Base-by-base conservation (phyloP, 768 basidiomycete genomes). In the Auriculariales sp. region DNA sequence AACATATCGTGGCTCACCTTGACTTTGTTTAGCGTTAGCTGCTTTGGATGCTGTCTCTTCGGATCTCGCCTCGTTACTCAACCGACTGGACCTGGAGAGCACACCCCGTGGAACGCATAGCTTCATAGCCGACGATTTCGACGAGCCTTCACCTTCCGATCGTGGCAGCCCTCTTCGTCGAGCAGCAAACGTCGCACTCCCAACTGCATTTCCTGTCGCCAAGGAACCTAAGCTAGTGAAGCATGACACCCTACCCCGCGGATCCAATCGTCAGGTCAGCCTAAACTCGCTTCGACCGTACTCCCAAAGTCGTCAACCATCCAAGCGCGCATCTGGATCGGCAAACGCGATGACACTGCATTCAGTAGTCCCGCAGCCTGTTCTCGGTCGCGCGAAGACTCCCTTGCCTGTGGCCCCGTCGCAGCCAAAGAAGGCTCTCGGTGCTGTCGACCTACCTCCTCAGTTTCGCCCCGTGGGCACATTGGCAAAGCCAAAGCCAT, bases 31-130 rank as follows among this genome's bases (percentile, higher is more conserved):
- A 28, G 49, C 57, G 24, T 29, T 59, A 4, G 54, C 45, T 15
- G 72, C 85, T 28, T 66, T 88, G n/a, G 81, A 81, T 54, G 83
- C 83, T 0, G 86, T 83, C 0, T 89, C 86, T 1, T 77, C 84
- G 47, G 86, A 89, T 34, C 72, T 90, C 3, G 86, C 82, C 0
- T 75, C 76, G 49, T 66, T 90, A 3, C 84, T 90, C 61, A 83
- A 80, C 53, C 73, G 74, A n/a, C 70, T 90, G n/a, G 83, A 88
- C 55, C 68, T 90, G 0, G 68, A 69, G 2, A 71, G 74, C 25
- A 51, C 49, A 24, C 39, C 39, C 22, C 39, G 27, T 15, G 27
- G 22, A 5, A 44, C 6, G 19, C 39, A 25, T 6, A 44, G 39
- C 19, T 44, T 22, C 39, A 19, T 12, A 5, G 39, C 14, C 5